Percentiles rank a stretch among this genome's conserved stretches.
Conservation (phyloP, 495 filamentous ascomycete genomes). For the Lepidopterella palustris region DNA sequence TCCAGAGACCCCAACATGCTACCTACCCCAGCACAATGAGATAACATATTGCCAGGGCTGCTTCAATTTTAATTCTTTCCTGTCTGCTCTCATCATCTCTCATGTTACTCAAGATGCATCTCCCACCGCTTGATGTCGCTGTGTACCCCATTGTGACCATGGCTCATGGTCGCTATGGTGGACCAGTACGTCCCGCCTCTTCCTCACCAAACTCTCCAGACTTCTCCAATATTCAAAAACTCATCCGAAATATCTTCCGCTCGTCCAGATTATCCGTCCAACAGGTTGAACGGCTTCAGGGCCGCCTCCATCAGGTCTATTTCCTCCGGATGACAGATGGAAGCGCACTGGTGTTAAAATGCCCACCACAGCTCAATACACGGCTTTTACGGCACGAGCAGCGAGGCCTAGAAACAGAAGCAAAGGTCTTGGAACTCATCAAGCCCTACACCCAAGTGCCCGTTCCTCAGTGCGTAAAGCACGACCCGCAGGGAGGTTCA, state of each 20-base stretch:
- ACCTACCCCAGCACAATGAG: neutral
- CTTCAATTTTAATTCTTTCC: neutral
- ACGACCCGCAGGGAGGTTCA: slow-evolving; percentile 39
- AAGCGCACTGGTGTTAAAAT: slow-evolving; percentile 47
- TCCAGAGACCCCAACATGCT: neutral
- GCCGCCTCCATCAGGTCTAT: slow-evolving; percentile 50
- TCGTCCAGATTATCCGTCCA: slow-evolving; percentile 40
- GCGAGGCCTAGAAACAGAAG: slow-evolving; percentile 51
- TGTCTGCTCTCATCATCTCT: neutral
- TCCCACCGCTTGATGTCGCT: slow-evolving; percentile 28
- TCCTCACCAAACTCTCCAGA: slow-evolving; percentile 23
- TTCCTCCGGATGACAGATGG: slow-evolving; percentile 50
- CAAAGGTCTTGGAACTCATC: slow-evolving; percentile 46
- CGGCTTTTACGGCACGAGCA: slow-evolving; percentile 55
- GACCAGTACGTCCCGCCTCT: slow-evolving; percentile 17
- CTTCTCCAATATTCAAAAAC: slow-evolving; percentile 37
- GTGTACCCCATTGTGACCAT: slow-evolving; percentile 29
- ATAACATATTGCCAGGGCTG: neutral
- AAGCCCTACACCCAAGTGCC: slow-evolving; percentile 41
- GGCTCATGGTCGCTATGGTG: slow-evolving; percentile 22
- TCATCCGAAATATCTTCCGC: slow-evolving; percentile 40
- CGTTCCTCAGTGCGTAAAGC: slow-evolving; percentile 48
- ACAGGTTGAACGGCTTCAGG: slow-evolving; percentile 41
- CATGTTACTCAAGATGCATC: slow-evolving; percentile 21
- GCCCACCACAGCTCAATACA: slow-evolving; percentile 45